Conservation (phyloP, 805 yeast species). For the Maudiozyma barnettii region DNA sequence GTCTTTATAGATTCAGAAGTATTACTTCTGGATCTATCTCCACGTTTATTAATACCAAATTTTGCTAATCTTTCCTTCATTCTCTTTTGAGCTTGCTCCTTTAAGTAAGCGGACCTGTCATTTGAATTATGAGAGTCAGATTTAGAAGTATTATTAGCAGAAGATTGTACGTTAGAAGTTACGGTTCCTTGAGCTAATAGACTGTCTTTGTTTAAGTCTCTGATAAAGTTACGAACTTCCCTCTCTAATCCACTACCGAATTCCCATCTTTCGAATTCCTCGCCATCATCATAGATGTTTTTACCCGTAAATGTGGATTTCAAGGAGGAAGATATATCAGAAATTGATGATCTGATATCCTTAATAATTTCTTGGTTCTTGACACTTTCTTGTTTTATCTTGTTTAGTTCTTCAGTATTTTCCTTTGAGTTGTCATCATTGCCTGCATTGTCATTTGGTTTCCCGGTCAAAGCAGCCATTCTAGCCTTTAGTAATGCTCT, state of each 20-base stretch:
- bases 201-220: constrained; percentile 33
- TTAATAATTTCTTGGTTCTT: constrained; percentile 49
- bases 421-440: constrained; percentile 5
- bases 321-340: constrained; percentile 40
- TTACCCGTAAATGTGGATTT: constrained; percentile 24
- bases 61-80: constrained; percentile 82
- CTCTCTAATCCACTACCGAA: constrained; percentile 66
- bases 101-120: constrained; percentile 69
- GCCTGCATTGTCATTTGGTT: constrained; percentile 1
- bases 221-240: constrained; percentile 52
- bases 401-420: constrained; percentile 35
- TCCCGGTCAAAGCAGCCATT: constrained; percentile 77
- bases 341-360: constrained; percentile 64
- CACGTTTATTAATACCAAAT: constrained; percentile 51
- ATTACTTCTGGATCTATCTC: constrained; percentile 4
- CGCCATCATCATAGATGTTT: constrained; percentile 30
- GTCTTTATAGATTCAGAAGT: constrained; percentile 2
- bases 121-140: constrained; percentile 38
- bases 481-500: constrained; percentile 72
- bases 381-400: constrained; percentile 42
- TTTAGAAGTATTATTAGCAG: not conserved
- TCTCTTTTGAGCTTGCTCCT: constrained; percentile 70
- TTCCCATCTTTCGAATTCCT: constrained; percentile 66
- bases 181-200: not conserved
- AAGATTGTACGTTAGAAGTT: not conserved